Evolutionary conservation across 2,329 filamentous ascomycete genomes (phyloP), one percentile per base, ranked within the genome.

Genomic region (Alternaria arbusti): DNA sequence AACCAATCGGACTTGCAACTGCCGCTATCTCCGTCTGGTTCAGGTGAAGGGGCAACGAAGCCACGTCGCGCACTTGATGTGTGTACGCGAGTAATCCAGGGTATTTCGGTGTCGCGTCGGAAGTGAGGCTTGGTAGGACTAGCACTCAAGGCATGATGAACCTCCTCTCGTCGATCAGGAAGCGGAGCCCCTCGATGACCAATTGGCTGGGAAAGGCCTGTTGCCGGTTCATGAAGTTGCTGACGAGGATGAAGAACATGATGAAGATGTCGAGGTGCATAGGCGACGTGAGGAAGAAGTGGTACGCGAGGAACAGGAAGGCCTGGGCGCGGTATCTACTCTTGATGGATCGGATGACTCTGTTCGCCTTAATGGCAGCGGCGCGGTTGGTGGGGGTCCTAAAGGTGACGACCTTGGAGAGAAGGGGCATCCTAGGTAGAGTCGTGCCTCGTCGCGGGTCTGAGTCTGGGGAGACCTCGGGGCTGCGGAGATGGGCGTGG

Each of bases 151-250:
- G 71, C 69, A 74, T 65, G 17, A 71, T 57, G 57, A 71, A 69
- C 46, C 74, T 69, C 45, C 72, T 65, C 36, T 78, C 71, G 55
- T 76, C 70, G 15, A 74, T 49, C 56, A 78, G 57, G 44, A 76
- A 68, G 55, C 70, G 72, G 2, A 74, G 65, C 4, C 69, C 75
- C 52, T 77, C 71, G 13, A 73, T 52, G 28, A 71, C 52, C 54
- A 77, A 51, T 22, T 75, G 75, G 30, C 59, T 70, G 2, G 75
- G 74, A 26, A 76, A 73, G 2, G 74, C 69, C 12, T 76, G 63
- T 11, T 74, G 69, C 11, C 73, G 73, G 55, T 78, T 78, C 74
- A 78, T 77, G 32, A 75, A 77, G 64, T 78, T 78, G 71, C 71
- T 75, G 68, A 77, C 74, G n/a, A 78, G 71, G 54, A 78, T 74